phyloP scores from a whole-genome alignment of 257 asterid species.

The Solanum pinnatisectum region DNA sequence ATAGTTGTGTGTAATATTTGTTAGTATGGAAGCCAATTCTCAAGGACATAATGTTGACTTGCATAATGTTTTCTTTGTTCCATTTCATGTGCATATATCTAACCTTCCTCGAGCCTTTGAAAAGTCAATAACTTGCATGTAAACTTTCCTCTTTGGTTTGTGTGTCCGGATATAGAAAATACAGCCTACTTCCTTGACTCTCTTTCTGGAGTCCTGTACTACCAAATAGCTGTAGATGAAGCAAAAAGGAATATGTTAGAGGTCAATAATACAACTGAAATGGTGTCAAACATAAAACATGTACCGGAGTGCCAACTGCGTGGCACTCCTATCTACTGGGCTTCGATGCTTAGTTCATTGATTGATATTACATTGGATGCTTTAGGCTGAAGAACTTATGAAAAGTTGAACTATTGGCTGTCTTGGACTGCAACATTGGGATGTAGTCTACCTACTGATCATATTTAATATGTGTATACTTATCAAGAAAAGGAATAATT shows the following conservation, averaged over 20 bases:
- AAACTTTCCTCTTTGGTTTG: background rate
- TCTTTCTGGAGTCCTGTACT: background rate
- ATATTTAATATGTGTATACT: background rate
- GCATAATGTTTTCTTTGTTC: background rate
- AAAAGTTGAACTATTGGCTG: background rate
- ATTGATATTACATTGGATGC: background rate
- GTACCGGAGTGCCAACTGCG: background rate
- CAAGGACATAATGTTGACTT: background rate
- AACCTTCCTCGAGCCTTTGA: background rate
- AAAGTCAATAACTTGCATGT: background rate
- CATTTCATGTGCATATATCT: background rate
- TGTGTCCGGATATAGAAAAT: background rate
- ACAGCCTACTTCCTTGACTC: background rate
- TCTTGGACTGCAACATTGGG: background rate
- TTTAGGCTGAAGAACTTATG: background rate
- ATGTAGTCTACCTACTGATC: background rate
- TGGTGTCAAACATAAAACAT: background rate
- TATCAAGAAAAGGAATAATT: background rate
- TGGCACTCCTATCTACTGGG: background rate
- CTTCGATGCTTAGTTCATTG: background rate
- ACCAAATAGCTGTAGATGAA: background rate
- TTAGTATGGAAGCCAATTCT: background rate
- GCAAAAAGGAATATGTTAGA: background rate
- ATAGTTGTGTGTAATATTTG: background rate
- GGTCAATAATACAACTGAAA: background rate